Evolutionary conservation across 345 rosid species (phyloP).

Genomic region (Aquilaria malaccensis): DNA sequence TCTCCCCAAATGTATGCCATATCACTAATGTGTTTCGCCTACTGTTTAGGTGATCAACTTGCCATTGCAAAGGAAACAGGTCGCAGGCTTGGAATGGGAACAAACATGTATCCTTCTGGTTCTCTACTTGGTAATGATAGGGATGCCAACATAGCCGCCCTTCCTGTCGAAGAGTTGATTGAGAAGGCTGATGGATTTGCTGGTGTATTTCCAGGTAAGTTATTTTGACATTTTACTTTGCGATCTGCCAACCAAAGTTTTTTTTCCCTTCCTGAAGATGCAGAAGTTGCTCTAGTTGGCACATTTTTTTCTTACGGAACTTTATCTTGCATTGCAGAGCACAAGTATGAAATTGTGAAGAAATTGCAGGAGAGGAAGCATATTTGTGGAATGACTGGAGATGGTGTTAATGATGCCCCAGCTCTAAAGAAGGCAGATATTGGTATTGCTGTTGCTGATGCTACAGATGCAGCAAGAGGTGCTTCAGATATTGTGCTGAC

Average conservation of each 20-base stretch:
- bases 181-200: constrained; percentile 92
- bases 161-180: constrained; percentile 73
- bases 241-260: background rate
- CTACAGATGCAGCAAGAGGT: constrained; percentile 79
- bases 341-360: constrained; percentile 90
- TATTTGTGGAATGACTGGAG: constrained; percentile 91
- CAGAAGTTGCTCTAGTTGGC: too few relatives aligned
- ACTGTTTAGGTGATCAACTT: constrained; percentile 46
- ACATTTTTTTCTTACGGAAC: background rate
- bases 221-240: background rate
- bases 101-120: constrained; percentile 88
- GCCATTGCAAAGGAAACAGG: constrained; percentile 91
- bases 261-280: too few relatives aligned
- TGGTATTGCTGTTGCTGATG: constrained; percentile 86
- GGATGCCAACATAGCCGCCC: constrained; percentile 46
- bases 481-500: constrained; percentile 68
- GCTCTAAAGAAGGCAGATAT: constrained; percentile 89
- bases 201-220: constrained; percentile 80
- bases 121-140: constrained; percentile 64
- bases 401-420: constrained; percentile 90
- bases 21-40: background rate
- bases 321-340: constrained; percentile 34
- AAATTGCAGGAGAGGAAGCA: constrained; percentile 76
- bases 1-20: background rate
- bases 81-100: constrained; percentile 84